A percentile compares a stretch with the other conserved stretches of the same genome.
Conservation (phyloP, 2,329 filamentous ascomycete species). For the Microthyrium microscopicum region DNA sequence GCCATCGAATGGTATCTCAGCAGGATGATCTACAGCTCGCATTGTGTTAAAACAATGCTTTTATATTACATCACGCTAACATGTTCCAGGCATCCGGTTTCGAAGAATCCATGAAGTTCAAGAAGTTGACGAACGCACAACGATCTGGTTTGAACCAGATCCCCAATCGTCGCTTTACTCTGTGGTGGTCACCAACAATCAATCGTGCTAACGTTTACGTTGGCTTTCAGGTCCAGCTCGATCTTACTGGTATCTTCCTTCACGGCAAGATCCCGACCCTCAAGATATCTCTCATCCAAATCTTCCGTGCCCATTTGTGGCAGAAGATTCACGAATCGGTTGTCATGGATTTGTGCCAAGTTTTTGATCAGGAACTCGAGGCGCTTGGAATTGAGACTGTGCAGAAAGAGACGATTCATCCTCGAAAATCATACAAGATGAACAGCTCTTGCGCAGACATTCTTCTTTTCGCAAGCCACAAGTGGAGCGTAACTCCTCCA, state of each 20-base stretch:
- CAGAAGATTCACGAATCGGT: conserved; percentile 99
- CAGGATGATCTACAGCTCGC: too few relatives aligned
- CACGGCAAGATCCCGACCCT: conserved; percentile 97
- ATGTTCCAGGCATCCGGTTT: conserved; percentile 22
- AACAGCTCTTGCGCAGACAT: conserved; percentile 98
- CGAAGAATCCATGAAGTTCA: conserved; percentile 73
- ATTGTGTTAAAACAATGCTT: too few relatives aligned
- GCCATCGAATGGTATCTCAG: too few relatives aligned
- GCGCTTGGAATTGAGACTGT: conserved; percentile 92
- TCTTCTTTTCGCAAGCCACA: conserved; percentile 88
- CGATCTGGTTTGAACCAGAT: conserved; percentile 95
- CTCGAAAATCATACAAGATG: conserved; percentile 99
- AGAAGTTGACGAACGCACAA: conserved; percentile 95
- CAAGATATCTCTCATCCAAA: conserved; percentile 96
- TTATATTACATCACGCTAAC: too few relatives aligned
- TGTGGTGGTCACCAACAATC: conserved; percentile 90
- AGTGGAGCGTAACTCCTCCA: conserved; percentile 93
- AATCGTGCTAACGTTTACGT: conserved; percentile 96
- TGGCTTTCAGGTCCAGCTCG: conserved; percentile 96
- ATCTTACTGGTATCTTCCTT: conserved; percentile 95
- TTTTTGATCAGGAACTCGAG: conserved; percentile 94
- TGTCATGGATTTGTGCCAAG: conserved; percentile 97
- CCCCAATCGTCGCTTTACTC: conserved; percentile 90
- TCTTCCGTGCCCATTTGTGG: conserved; percentile 99
- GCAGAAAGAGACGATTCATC: conserved; percentile 98